A percentile compares a stretch with the other conserved stretches of the same genome.
Evolutionary conservation across 441 rosid genomes (phyloP).

Genomic region (Populus hybrid): DNA sequence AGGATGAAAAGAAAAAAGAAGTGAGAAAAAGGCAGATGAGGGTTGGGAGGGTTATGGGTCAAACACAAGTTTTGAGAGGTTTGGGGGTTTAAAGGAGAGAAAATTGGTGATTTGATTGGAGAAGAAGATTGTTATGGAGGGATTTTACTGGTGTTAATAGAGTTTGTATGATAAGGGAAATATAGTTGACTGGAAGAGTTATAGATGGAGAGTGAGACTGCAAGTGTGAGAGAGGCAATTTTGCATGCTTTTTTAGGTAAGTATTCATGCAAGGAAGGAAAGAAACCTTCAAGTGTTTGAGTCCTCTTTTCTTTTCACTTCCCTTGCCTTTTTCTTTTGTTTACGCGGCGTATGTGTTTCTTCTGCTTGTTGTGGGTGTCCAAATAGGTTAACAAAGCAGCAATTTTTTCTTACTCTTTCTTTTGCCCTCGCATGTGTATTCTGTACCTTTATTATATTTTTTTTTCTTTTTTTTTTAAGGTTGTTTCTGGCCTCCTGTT

Average conservation of each 20-base stretch:
- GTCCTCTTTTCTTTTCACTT: too few species aligned
- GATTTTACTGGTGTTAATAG: background rate
- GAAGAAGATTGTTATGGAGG: background rate
- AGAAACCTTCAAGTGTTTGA: background rate
- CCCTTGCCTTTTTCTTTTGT: background rate
- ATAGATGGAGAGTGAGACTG: conserved; percentile 15
- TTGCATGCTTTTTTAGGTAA: background rate
- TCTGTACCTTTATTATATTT: too few species aligned
- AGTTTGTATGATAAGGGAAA: background rate
- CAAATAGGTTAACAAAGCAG: background rate
- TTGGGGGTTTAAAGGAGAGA: conserved; percentile 15
- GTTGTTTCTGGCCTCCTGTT: background rate
- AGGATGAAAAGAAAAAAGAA: background rate
- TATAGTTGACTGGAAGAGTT: conserved; percentile 8
- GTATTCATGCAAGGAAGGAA: background rate
- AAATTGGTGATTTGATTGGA: conserved; percentile 18
- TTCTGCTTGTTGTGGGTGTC: background rate
- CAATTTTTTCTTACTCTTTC: too few species aligned
- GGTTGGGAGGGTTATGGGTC: background rate
- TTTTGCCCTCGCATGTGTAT: too few species aligned
- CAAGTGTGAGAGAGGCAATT: background rate
- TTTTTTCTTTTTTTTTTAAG: too few species aligned
- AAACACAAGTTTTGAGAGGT: background rate
- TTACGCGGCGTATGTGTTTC: background rate
- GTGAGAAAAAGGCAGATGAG: too few species aligned